Evolutionary conservation across 805 yeast species (phyloP), one percentile per base, ranked within the genome.

Genomic region (Candida silvicultrix): DNA sequence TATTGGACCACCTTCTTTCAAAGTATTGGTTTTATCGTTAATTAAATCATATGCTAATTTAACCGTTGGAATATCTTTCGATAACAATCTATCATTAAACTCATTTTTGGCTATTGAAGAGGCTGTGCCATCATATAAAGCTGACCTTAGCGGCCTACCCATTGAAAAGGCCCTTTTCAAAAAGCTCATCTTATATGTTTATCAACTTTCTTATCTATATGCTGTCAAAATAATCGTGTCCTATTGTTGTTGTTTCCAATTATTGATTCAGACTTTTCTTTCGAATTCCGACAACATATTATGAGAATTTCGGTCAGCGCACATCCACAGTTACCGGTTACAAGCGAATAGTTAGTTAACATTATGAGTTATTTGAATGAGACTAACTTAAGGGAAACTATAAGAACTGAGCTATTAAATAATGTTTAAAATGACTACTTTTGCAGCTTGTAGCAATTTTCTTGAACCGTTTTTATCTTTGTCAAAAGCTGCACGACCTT

Each of bases 31-130:
- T 8, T 46, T 43, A 35, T 60, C 64, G 18, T 61, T 61, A 57
- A 71, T 71, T 41, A 71, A 65, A 45, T 85, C 89, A 56, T 60
- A 85, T 3, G 67, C 69, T 40, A 85, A 66, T 25, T 68, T 63
- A 3, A 84, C 88, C 0, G 85, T 69, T 32, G 71, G 72, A 22
- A 80, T 70, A 45, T 70, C 60, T 21, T 59, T 62, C 15, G 64
- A 54, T 14, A 59, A 36, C 9, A 65, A 47, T 16, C 55, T 58
- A 11, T 51, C 42, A 47, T 60, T 63, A 34, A 62, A 34, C 1
- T 58, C 61, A 31, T 53, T 41, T 18, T 45, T 44, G 6, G 50
- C 22, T 2, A 37, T 3, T 14, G 43, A 31, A 1, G 43, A 29
- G 1, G 41, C 31, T 5, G 43, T 18, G 6, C 43, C 43, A 28